Evolutionary conservation across 2,329 filamentous ascomycete species (phyloP), one percentile per base, ranked within the genome.

Genomic region (Colletotrichum tofieldiae): DNA sequence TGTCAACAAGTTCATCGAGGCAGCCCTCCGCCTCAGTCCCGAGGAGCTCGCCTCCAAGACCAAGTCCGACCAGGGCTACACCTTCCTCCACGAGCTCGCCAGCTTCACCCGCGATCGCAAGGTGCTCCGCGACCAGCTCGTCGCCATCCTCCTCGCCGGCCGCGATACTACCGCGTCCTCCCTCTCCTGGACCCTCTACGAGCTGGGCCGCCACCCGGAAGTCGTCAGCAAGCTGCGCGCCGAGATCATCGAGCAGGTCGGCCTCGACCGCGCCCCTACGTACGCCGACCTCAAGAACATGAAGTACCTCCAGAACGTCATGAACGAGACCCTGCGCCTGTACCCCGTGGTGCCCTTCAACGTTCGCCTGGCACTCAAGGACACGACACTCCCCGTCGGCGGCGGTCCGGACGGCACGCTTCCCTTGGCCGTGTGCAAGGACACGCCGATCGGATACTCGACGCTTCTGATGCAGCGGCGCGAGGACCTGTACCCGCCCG

Each of bases 81-180:
- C 93, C 1, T 97, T 98, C 84, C 88, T 98, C 26, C 93, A 98
- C 82, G 93, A 94, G 39, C 89, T 98, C 2, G 94, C 94, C 55
- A 87, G 88, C 49, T 95, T 94, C 83, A 98, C 95, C 0, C 90
- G 93, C 43, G 89, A 93, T 78, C 86, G 86, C 67, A 88, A 87
- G 65, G 89, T 94, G 5, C 88, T 98, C 18, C 93, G 94, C 43
- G 95, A 98, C 82, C 95, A 98, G 81, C 86, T 98, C 59, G 88
- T 96, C 20, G 92, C 93, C 55, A 89, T 98, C 14, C 88, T 98
- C 3, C 89, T 98, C 20, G 95, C 95, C 1, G 95, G 94, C 16
- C 89, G 93, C 49, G 95, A 98, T 81, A 98, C 95, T 18, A 98
- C 95, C 0, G 95, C 95, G 39, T 90, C 88, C 20, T 94, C 93